phyloP scores from a whole-genome alignment of 352 stramenopile genomes.

The Globisporangium paroecandrum region DNA sequence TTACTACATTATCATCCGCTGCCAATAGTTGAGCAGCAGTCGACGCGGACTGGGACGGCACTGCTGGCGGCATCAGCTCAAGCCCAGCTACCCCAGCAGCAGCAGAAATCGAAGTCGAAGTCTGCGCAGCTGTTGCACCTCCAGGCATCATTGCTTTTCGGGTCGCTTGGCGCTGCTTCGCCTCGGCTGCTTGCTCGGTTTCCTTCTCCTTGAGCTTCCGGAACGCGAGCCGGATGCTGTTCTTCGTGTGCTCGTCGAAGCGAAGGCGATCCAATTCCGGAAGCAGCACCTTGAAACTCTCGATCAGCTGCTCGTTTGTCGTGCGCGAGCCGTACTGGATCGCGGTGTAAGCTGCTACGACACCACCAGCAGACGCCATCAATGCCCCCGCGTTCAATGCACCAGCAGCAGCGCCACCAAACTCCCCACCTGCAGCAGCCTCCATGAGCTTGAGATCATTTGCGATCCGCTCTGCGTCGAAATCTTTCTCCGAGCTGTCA shows the following conservation, averaged over 20 bases:
- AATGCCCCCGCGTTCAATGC: background rate
- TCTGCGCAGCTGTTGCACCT: background rate
- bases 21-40: background rate
- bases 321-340: constrained; percentile 17
- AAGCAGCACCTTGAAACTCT: constrained; percentile 44
- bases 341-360: background rate
- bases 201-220: constrained; percentile 40
- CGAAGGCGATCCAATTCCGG: constrained; percentile 49
- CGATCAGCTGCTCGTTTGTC: constrained; percentile 47
- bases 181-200: constrained; percentile 3
- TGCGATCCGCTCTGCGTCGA: background rate
- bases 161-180: constrained; percentile 13
- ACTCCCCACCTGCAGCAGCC: background rate
- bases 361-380: background rate
- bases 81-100: background rate
- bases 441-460: constrained; percentile 1
- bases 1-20: background rate
- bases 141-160: constrained; percentile 10
- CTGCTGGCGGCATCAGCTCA: background rate
- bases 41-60: background rate
- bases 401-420: background rate
- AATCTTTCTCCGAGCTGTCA: background rate
- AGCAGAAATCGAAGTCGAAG: background rate
- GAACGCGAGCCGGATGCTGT: constrained; percentile 50
- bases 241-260: constrained; percentile 59